phyloP scores from a whole-genome alignment of 441 rosid genomes.

The Erodium trifolium region DNA sequence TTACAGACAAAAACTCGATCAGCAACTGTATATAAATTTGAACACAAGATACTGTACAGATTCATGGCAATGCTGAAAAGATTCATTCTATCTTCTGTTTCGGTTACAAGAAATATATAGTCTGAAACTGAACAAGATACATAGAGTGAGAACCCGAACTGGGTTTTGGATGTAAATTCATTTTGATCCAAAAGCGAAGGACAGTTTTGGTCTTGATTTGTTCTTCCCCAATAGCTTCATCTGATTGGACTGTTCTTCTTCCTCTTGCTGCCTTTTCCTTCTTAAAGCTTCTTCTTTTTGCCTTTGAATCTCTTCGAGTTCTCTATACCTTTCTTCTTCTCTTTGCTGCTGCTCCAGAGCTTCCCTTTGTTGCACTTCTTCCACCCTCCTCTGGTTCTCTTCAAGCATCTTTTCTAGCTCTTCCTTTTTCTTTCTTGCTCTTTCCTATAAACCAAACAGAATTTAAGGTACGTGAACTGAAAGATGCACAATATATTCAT shows the following conservation, averaged over 20 bases:
- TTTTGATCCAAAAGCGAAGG: conserved; percentile 78
- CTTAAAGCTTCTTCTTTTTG: conserved; percentile 74
- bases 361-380: conserved; percentile 81
- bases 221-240: conserved; percentile 89
- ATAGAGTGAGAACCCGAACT: not conserved
- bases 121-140: too few species aligned
- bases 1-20: not conserved
- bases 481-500: not conserved
- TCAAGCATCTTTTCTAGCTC: conserved; percentile 69
- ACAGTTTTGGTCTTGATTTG: conserved; percentile 80
- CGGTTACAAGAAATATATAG: not conserved
- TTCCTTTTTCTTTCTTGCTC: conserved; percentile 57
- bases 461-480: not conserved
- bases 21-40: not conserved
- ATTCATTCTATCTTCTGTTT: not conserved
- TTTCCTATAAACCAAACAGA: conserved; percentile 40
- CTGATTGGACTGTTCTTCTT: conserved; percentile 77
- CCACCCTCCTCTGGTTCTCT: conserved; percentile 64
- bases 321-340: conserved; percentile 78
- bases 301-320: conserved; percentile 72
- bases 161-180: conserved; percentile 24
- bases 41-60: not conserved
- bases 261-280: conserved; percentile 84
- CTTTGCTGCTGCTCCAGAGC: conserved; percentile 72
- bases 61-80: not conserved